Percentiles rank a stretch among this genome's conserved stretches.
phyloP scores from a whole-genome alignment of 1,284 basidiomycete genomes.

The Boletellus sp. region DNA sequence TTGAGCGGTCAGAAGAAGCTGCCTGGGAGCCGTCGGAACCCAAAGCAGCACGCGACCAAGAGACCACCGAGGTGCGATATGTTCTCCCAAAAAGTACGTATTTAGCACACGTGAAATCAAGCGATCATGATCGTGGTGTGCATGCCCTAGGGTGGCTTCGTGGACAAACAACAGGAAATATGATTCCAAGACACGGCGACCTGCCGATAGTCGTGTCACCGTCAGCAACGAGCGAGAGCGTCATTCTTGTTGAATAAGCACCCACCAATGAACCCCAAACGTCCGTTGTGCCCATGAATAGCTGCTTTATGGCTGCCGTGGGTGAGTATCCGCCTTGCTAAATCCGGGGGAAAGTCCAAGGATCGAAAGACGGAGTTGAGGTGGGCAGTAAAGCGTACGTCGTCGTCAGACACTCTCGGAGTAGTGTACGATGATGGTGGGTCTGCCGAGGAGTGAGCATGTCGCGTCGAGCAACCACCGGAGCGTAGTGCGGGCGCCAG shows the following conservation, averaged over 20 bases:
- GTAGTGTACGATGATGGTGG: not conserved
- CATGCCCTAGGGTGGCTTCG: constrained; percentile 46
- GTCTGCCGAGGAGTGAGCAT: constrained; percentile 2
- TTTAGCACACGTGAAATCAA: constrained; percentile 55
- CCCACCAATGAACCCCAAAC: constrained; percentile 66
- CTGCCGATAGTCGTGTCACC: constrained; percentile 35
- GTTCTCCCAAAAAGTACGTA: constrained; percentile 65
- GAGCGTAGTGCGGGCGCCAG: constrained; percentile 8
- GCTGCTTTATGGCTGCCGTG: constrained; percentile 69
- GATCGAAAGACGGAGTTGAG: constrained; percentile 60
- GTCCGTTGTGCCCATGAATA: constrained; percentile 63
- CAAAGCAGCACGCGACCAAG: constrained; percentile 66
- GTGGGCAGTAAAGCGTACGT: constrained; percentile 44
- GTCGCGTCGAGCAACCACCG: constrained; percentile 16
- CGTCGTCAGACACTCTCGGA: constrained; percentile 2
- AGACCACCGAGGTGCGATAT: constrained; percentile 68
- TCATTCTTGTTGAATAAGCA: not conserved
- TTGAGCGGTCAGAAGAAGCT: constrained; percentile 18
- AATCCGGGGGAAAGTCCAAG: constrained; percentile 63
- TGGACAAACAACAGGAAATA: constrained; percentile 72
- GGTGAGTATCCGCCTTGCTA: constrained; percentile 69
- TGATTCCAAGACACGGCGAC: constrained; percentile 68
- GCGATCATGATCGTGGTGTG: constrained; percentile 51
- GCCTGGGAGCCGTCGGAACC: constrained; percentile 49
- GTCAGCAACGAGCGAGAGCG: constrained; percentile 3